A percentile compares a stretch with the other conserved stretches of the same genome.
Evolutionary conservation across 352 stramenopile species (phyloP).

Genomic region (Peronospora destructor): DNA sequence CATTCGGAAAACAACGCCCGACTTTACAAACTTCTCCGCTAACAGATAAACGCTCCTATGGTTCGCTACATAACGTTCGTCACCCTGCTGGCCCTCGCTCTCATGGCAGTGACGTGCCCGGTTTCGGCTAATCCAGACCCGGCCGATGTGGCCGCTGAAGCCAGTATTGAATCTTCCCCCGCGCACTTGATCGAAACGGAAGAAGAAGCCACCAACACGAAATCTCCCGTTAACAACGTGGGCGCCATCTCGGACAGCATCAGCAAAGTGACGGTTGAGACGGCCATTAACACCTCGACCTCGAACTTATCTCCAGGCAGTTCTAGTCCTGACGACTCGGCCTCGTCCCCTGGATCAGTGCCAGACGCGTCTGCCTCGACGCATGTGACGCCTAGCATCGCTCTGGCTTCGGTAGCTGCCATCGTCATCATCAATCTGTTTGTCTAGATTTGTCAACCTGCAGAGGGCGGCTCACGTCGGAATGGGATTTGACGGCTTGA

Average conservation of each 20-base stretch:
- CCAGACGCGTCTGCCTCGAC: conserved; percentile 9
- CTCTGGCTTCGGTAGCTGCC: conserved; percentile 13
- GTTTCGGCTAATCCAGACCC: conserved; percentile 24
- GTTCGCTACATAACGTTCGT: conserved; percentile 22
- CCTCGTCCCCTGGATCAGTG: no score
- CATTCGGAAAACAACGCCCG: conserved; percentile 23
- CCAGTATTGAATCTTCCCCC: conserved; percentile 15
- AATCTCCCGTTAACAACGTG: conserved; percentile 12
- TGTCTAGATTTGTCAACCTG: conserved; percentile 19
- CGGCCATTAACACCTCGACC: conserved; percentile 11
- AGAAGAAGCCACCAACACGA: conserved; percentile 10
- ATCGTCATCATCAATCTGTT: conserved; percentile 25
- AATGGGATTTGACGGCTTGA: conserved; percentile 20
- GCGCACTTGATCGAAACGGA: conserved; percentile 8
- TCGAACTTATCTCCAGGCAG: neutral
- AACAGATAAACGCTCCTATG: conserved; percentile 13
- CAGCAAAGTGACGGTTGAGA: conserved; percentile 24
- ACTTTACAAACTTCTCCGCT: conserved; percentile 1
- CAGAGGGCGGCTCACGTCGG: conserved; percentile 14
- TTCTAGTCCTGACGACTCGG: conserved; percentile 4
- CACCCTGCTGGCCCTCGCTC: conserved; percentile 18
- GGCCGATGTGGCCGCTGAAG: conserved; percentile 12
- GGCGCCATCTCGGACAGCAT: conserved; percentile 26
- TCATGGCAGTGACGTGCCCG: conserved; percentile 14
- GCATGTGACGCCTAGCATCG: conserved; percentile 17